phyloP scores from a whole-genome alignment of 2,329 filamentous ascomycete genomes.

The Fusarium irregulare region DNA sequence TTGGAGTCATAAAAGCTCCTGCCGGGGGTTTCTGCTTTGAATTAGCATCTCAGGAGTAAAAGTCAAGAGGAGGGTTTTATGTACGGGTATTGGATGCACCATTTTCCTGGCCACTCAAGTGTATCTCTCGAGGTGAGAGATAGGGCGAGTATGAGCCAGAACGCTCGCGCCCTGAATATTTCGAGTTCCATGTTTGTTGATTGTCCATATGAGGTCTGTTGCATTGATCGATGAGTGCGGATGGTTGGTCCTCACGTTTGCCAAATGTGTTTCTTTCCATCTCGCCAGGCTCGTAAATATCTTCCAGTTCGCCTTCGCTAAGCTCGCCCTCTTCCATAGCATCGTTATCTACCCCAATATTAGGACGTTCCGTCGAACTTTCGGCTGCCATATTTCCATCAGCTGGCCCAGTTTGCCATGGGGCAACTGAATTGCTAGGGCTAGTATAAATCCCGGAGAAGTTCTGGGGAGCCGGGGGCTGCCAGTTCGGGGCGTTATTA shows the following conservation, averaged over 20 bases:
- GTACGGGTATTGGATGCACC: slow-evolving; percentile 20
- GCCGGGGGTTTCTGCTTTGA: slow-evolving; percentile 20
- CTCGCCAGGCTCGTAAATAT: slow-evolving; percentile 61
- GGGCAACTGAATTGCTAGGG: background rate
- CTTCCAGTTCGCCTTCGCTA: slow-evolving; percentile 74
- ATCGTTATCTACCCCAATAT: slow-evolving; percentile 24
- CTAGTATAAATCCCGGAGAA: slow-evolving; percentile 4
- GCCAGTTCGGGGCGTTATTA: slow-evolving; percentile 27
- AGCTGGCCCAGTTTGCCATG: background rate
- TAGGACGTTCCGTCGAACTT: slow-evolving; percentile 1
- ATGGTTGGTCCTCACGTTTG: background rate
- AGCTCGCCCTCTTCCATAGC: slow-evolving; percentile 78
- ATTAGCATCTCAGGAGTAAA: slow-evolving; percentile 17
- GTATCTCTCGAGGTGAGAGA: slow-evolving; percentile 62
- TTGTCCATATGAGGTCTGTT: background rate
- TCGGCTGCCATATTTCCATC: background rate
- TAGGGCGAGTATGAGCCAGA: slow-evolving; percentile 65
- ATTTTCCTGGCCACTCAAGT: slow-evolving; percentile 34
- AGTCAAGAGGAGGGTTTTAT: background rate
- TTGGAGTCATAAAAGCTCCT: background rate
- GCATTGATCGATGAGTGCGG: background rate
- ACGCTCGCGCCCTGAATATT: slow-evolving; percentile 53
- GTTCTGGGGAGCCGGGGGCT: slow-evolving; percentile 25
- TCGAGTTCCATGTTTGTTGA: slow-evolving; percentile 6
- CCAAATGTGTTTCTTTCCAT: slow-evolving; percentile 8